These are phyloP conservation scores for Trichosporon inkin DNA, from an alignment of 1,284 basidiomycete species.

Conservation along the genomic window DNA sequence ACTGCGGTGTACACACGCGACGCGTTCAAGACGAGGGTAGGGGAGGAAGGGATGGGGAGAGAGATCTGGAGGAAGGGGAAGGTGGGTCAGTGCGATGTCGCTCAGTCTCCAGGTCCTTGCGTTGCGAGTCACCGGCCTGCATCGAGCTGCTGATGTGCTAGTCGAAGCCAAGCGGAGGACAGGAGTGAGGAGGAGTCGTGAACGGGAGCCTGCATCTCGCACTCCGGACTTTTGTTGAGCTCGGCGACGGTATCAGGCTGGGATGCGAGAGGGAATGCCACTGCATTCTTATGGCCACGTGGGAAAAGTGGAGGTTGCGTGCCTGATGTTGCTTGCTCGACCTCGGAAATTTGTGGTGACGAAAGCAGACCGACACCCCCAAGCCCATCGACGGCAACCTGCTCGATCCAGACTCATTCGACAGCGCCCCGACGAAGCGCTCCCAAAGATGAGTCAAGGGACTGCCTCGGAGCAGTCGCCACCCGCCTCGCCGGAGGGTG, in stretches of 20 bases:
- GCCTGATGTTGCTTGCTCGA: conserved; percentile 5
- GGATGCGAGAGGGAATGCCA: background rate
- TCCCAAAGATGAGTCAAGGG: conserved; percentile 12
- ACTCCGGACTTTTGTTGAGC: too few relatives aligned
- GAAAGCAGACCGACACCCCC: background rate
- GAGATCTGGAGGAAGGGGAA: background rate
- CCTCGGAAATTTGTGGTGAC: conserved; percentile 16
- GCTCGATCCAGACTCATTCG: background rate
- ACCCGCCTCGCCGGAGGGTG: background rate
- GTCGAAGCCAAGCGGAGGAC: too few relatives aligned
- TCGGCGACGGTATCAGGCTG: too few relatives aligned
- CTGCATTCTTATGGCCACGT: background rate
- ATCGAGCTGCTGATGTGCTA: background rate
- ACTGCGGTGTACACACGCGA: conserved; percentile 45
- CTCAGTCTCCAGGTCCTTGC: background rate
- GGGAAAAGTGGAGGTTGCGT: background rate
- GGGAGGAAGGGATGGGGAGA: background rate
- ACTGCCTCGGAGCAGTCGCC: conserved; percentile 7
- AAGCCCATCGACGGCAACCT: background rate
- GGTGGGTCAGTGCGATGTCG: background rate
- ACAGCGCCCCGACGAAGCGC: background rate
- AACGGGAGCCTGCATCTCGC: too few relatives aligned
- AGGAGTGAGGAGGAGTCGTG: background rate
- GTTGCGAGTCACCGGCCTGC: background rate
- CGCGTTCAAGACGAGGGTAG: conserved; percentile 18